These are phyloP conservation scores for Licmophora abbreviata DNA, from an alignment of 108 stramenopile species.

Conservation along the genomic window DNA sequence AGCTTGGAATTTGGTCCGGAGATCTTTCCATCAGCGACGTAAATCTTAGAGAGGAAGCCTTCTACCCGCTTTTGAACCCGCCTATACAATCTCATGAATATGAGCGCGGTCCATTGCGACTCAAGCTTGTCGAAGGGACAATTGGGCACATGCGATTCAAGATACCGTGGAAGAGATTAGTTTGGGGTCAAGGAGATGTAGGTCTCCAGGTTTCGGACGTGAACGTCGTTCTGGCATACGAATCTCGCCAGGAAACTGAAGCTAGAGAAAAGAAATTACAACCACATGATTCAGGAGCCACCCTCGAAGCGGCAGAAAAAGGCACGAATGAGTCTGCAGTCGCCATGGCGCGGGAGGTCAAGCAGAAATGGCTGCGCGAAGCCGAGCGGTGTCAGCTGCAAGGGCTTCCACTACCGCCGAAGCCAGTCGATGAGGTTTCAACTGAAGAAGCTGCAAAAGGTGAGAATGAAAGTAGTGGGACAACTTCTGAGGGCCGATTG, in stretches of 20 bases:
- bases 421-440: slow-evolving; percentile 11
- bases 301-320: slow-evolving; percentile 3
- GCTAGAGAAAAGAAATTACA: not conserved
- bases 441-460: slow-evolving; percentile 10
- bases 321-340: not conserved
- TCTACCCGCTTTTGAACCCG: slow-evolving; percentile 30
- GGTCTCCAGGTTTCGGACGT: slow-evolving; percentile 31
- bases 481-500: slow-evolving; percentile 8
- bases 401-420: slow-evolving; percentile 22
- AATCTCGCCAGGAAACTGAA: slow-evolving; percentile 8
- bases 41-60: slow-evolving; percentile 21
- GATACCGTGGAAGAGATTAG: slow-evolving; percentile 51
- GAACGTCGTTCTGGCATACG: slow-evolving; percentile 21
- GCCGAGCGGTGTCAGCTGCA: slow-evolving; percentile 34
- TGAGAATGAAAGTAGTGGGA: not conserved
- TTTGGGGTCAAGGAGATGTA: slow-evolving; percentile 44
- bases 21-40: slow-evolving; percentile 34
- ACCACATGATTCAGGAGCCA: not conserved
- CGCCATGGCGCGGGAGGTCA: slow-evolving; percentile 19
- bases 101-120: slow-evolving; percentile 18
- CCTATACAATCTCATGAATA: not conserved
- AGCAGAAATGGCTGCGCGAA: slow-evolving; percentile 31
- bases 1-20: slow-evolving; percentile 48
- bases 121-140: slow-evolving; percentile 37
- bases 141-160: slow-evolving; percentile 30